phyloP scores from a whole-genome alignment of 208 protist genomes.

The Leishmania major region DNA sequence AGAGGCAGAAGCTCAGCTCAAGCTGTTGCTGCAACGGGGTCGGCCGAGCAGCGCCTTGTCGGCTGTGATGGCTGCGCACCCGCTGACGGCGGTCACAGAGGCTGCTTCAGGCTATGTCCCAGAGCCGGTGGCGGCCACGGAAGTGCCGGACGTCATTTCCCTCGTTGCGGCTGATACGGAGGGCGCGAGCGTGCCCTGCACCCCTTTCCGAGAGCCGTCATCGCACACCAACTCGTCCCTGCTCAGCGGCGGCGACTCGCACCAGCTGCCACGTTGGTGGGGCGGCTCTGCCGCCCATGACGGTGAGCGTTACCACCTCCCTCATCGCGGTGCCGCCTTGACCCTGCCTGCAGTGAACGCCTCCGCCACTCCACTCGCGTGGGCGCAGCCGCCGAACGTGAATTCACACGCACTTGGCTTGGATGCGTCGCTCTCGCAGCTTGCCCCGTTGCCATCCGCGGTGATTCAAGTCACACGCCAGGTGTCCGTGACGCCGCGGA shows the following conservation, averaged over 20 bases:
- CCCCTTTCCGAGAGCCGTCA: background rate
- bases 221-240: background rate
- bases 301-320: background rate
- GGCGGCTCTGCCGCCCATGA: background rate
- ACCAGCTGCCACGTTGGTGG: slow-evolving; percentile 1
- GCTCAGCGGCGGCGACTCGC: background rate
- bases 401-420: background rate
- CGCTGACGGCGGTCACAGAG: background rate
- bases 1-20: background rate
- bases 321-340: background rate
- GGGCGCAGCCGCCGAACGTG: background rate
- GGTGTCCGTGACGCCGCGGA: slow-evolving; percentile 1
- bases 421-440: slow-evolving; percentile 9
- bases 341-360: slow-evolving; percentile 1
- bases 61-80: background rate
- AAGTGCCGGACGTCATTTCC: background rate
- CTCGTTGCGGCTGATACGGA: background rate
- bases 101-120: background rate
- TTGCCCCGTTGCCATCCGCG: background rate
- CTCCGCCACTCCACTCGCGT: background rate
- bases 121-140: background rate
- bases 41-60: background rate
- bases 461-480: background rate
- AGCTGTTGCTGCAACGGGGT: background rate
- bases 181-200: background rate